These are phyloP conservation scores for Pseudogymnoascus pannorum DNA, from an alignment of 2,329 filamentous ascomycete species.

Conservation along the genomic window DNA sequence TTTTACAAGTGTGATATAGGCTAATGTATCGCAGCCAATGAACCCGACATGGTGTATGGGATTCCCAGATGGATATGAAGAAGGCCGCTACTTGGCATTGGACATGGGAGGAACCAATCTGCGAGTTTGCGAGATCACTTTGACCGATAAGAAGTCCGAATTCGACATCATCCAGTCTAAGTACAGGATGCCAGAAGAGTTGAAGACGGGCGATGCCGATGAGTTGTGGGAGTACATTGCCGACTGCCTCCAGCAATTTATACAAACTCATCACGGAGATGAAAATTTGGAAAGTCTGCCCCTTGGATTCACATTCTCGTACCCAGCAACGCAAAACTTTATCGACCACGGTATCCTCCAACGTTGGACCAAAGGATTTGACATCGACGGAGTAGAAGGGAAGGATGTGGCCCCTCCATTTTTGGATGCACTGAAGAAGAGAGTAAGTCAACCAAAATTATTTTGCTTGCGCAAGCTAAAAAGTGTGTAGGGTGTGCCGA, in stretches of 20 bases:
- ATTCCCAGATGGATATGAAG: slow-evolving; percentile 80
- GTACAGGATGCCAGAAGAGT: slow-evolving; percentile 87
- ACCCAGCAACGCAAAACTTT: slow-evolving; percentile 86
- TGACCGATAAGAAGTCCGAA: slow-evolving; percentile 80
- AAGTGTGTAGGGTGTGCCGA: slow-evolving; percentile 65
- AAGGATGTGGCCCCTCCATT: slow-evolving; percentile 85
- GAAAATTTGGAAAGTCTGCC: slow-evolving; percentile 58
- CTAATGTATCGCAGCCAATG: slow-evolving; percentile 64
- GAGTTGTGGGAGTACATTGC: slow-evolving; percentile 94
- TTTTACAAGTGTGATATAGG: neutral
- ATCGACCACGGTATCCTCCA: slow-evolving; percentile 90
- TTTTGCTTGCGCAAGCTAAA: slow-evolving; percentile 14
- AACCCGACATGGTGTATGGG: slow-evolving; percentile 95
- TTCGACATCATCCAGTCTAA: slow-evolving; percentile 96
- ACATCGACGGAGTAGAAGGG: slow-evolving; percentile 86
- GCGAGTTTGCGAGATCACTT: slow-evolving; percentile 84
- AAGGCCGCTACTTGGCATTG: slow-evolving; percentile 78
- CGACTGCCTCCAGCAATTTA: slow-evolving; percentile 84
- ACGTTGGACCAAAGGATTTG: slow-evolving; percentile 96
- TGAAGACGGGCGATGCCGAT: slow-evolving; percentile 76
- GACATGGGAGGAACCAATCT: slow-evolving; percentile 97
- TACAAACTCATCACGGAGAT: slow-evolving; percentile 74
- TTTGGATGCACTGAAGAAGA: slow-evolving; percentile 65
- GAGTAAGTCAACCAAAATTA: slow-evolving; percentile 40
- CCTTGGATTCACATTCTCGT: slow-evolving; percentile 93